Base-by-base conservation (phyloP, 163 green algal species). In the Chlamydomonas reinhardtii region DNA sequence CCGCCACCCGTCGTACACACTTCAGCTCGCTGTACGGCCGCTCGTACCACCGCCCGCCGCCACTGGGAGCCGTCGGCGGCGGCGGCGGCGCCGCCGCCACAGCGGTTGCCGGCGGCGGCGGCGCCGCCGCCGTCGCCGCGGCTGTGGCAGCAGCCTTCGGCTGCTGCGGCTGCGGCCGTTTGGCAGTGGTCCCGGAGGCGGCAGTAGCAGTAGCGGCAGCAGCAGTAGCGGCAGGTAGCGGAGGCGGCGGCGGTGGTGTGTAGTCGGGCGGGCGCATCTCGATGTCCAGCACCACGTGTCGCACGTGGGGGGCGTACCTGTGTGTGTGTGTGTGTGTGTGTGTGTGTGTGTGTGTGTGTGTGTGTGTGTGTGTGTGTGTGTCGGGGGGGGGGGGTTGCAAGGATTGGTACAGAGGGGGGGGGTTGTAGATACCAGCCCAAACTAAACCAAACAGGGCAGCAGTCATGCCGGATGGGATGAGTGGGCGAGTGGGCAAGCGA, bases 281-380 rank as follows among this genome's bases (percentile, higher is more conserved):
- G 24, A 96, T 85, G 73, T 96, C 95, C 20, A 93, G 61, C 1
- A 97, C 95, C 9, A 97, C 48, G 80, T 97, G 95, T 1, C 88
- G 85, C 12, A 97, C 87, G 79, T 94, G 92, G 8, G 95, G 95
- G 11, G 94, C 95, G 86, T 97, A 97, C 78, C 78, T 85, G 78
- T 3, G 34, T 5, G n/a, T n/a, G n/a, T n/a, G n/a, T n/a, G n/a
- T n/a, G n/a, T n/a, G n/a, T n/a, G n/a, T n/a, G n/a, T n/a, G n/a
- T n/a, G n/a, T n/a, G n/a, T n/a, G n/a, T n/a, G n/a, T n/a, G n/a
- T n/a, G n/a, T n/a, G n/a, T n/a, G n/a, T n/a, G n/a, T n/a, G n/a
- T n/a, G n/a, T n/a, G n/a, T n/a, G n/a, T n/a, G n/a, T n/a, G n/a
- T n/a, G n/a, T n/a, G n/a, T n/a, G n/a, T n/a, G n/a, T n/a, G n/a